Conservation (phyloP, 345 rosid genomes). For the Linum tenue region DNA sequence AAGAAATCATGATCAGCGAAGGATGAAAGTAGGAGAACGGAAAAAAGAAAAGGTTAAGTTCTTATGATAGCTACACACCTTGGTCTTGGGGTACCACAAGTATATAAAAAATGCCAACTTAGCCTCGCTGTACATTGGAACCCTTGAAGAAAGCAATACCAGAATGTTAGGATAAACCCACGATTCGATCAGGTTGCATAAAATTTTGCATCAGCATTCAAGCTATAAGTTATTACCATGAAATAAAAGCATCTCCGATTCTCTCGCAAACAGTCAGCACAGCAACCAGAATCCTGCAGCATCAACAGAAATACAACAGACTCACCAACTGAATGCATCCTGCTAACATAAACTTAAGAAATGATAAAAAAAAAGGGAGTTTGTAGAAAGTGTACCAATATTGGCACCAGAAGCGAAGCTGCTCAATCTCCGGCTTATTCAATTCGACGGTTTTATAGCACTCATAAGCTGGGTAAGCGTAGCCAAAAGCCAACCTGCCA, state of each 20-base stretch:
- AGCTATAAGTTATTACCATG: slow-evolving; percentile 37
- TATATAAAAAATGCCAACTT: slow-evolving; percentile 68
- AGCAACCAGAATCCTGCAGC: slow-evolving; percentile 69
- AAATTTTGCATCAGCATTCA: neutral
- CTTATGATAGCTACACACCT: slow-evolving; percentile 25
- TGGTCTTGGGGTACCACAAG: slow-evolving; percentile 72
- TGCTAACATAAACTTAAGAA: neutral
- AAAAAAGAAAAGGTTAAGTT: neutral
- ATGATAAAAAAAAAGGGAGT: neutral
- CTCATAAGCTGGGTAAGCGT: slow-evolving; percentile 73
- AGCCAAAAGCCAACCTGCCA: slow-evolving; percentile 57
- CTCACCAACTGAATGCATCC: neutral
- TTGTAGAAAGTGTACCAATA: slow-evolving; percentile 45
- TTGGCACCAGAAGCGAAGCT: slow-evolving; percentile 73
- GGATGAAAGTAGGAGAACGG: neutral
- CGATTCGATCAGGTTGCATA: neutral
- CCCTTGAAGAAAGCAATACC: slow-evolving; percentile 38
- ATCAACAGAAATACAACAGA: neutral
- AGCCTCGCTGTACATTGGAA: slow-evolving; percentile 75
- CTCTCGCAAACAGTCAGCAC: slow-evolving; percentile 55
- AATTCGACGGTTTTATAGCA: slow-evolving; percentile 65
- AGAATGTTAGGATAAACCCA: neutral
- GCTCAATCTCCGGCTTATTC: slow-evolving; percentile 35
- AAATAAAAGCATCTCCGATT: slow-evolving; percentile 57
- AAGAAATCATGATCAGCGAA: neutral